These are phyloP conservation scores for Sistotremastrum niveocremeum DNA, from an alignment of 768 basidiomycete genomes.

Conservation along the genomic window DNA sequence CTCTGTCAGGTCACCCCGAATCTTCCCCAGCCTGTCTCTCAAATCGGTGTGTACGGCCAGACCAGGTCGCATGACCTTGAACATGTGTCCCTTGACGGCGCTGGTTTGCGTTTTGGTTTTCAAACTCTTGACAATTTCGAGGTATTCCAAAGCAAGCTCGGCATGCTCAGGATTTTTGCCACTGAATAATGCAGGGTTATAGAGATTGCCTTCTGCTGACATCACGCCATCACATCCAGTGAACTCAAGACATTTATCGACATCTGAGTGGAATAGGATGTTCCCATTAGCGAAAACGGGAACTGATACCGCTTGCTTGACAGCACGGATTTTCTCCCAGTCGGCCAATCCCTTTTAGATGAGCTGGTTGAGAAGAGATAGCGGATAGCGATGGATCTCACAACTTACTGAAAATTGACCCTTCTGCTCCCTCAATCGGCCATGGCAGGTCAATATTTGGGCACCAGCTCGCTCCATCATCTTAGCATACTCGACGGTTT, in stretches of 20 bases:
- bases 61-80: constrained; percentile 80
- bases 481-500: constrained; percentile 86
- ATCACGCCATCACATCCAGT: constrained; percentile 91
- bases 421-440: constrained; percentile 81
- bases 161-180: constrained; percentile 29
- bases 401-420: constrained; percentile 59
- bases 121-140: constrained; percentile 58
- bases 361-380: neutral
- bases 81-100: constrained; percentile 85
- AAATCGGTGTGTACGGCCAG: constrained; percentile 54
- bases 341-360: constrained; percentile 62
- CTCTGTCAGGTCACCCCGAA: constrained; percentile 22
- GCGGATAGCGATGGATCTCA: neutral
- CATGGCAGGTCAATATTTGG: constrained; percentile 90
- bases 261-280: constrained; percentile 76
- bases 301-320: constrained; percentile 79
- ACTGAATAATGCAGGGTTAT: constrained; percentile 73
- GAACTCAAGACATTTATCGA: constrained; percentile 59
- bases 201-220: constrained; percentile 90
- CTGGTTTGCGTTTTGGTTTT: constrained; percentile 58
- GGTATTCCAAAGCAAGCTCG: constrained; percentile 72
- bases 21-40: constrained; percentile 52
- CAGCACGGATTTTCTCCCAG: constrained; percentile 80
- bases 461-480: constrained; percentile 95
- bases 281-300: constrained; percentile 98